Percentiles rank a stretch among this genome's conserved stretches.
Evolutionary conservation across 441 rosid species (phyloP).

Genomic region (Capsella rubella): DNA sequence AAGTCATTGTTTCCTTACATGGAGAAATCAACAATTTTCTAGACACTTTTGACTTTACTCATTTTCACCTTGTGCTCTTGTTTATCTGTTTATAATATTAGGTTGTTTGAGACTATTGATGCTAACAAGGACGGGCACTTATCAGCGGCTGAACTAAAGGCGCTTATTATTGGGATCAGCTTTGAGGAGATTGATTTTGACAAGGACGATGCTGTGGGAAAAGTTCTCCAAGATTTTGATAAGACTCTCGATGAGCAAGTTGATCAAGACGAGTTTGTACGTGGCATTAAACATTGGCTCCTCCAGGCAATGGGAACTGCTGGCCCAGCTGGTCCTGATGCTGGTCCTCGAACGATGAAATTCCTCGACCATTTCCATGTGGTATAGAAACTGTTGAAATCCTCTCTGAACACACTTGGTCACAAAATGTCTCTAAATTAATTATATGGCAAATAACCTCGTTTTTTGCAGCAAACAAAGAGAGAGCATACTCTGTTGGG

Average conservation of each 20-base stretch:
- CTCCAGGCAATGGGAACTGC: constrained; percentile 53
- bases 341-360: constrained; percentile 60
- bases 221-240: constrained; percentile 78
- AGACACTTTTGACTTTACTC: background rate
- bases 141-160: constrained; percentile 73
- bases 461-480: constrained; percentile 60
- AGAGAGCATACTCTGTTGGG: constrained; percentile 63
- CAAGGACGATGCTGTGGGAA: constrained; percentile 68
- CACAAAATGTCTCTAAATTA: background rate
- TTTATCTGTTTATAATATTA: constrained; percentile 34
- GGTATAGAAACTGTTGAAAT: constrained; percentile 50
- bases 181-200: constrained; percentile 85
- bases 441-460: too few relatives aligned
- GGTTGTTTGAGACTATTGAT: constrained; percentile 79
- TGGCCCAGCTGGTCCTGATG: constrained; percentile 47
- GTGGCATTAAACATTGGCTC: constrained; percentile 76
- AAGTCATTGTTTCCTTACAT: constrained; percentile 37
- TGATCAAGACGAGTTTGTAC: constrained; percentile 56
- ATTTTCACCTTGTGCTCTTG: constrained; percentile 15
- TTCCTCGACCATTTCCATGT: constrained; percentile 58
- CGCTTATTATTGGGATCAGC: constrained; percentile 79
- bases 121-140: constrained; percentile 62
- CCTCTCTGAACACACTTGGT: background rate
- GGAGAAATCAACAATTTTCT: background rate
- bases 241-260: constrained; percentile 54